Percentiles rank a stretch among this genome's conserved stretches.
Conservation (phyloP, 164 flowering plant genomes). For the Paratinospora sagittata region DNA sequence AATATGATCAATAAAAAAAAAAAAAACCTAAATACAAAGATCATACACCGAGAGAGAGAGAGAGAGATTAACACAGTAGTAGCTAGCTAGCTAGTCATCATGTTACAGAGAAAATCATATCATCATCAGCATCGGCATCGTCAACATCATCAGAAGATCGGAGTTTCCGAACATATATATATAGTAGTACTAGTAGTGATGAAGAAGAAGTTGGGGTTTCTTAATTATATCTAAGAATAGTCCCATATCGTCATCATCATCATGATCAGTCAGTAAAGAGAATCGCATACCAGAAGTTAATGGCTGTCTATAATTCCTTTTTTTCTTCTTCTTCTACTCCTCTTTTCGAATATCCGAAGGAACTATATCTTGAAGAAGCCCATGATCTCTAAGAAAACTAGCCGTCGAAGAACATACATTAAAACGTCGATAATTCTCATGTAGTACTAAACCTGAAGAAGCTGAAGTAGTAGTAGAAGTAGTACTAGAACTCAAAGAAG, state of each 20-base stretch:
- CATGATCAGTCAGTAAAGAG: slow-evolving; percentile 11
- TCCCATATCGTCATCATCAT: not conserved
- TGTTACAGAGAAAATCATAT: slow-evolving; percentile 4
- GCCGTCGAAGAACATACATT: slow-evolving; percentile 11
- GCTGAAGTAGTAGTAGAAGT: slow-evolving; percentile 13
- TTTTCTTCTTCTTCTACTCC: slow-evolving; percentile 13
- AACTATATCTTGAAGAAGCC: slow-evolving; percentile 72
- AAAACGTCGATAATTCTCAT: not conserved
- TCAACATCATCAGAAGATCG: not conserved
- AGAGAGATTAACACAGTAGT: too few species aligned
- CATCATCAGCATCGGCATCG: not conserved
- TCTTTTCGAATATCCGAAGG: slow-evolving; percentile 43
- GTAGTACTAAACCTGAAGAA: not conserved
- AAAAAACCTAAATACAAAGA: slow-evolving; percentile 14
- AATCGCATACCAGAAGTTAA: slow-evolving; percentile 19
- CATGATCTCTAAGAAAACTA: slow-evolving; percentile 47
- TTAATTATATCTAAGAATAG: slow-evolving; percentile 4
- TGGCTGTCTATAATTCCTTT: too few species aligned
- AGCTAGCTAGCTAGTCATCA: not conserved
- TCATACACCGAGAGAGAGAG: not conserved
- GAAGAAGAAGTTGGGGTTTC: slow-evolving; percentile 5
- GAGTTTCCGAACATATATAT: not conserved
- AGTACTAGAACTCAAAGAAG: slow-evolving; percentile 20
- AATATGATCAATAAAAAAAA: not conserved
- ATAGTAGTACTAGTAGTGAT: not conserved